Base-by-base conservation (phyloP, 352 stramenopile genomes). In the Pythium aquatile region DNA sequence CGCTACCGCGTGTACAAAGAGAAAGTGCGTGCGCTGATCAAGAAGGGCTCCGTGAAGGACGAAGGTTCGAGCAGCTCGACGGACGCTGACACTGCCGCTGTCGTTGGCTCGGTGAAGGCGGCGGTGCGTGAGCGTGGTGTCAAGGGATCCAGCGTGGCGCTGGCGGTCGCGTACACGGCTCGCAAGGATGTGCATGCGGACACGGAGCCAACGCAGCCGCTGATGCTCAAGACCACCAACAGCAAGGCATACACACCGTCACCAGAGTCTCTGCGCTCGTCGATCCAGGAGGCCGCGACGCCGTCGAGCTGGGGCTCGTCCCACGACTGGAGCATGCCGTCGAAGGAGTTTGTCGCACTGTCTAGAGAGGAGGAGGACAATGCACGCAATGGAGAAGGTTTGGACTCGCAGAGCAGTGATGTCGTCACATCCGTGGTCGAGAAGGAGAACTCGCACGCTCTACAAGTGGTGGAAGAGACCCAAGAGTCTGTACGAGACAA, bases 1-100 rank as follows among this genome's bases (percentile, higher is more conserved):
- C 81, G 80, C 42, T 93, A 93, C 69, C 80, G 83, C 48, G 78
- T 81, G 52, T 89, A 90, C 72, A 79, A 88, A 57, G 70, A 85
- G 11, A 88, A 89, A 60, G 74, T 87, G 62, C 78, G 81, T 32
- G 32, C 70, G 40, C 63, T 90, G 26, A 69, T 93, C 30, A 86
- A 83, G 58, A 88, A 87, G 48, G 66, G 69, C n/a, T 66, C 81
- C 20, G 65, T 58, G 14, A 71, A 80, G 49, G 70, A 79, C 55
- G 68, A 77, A 40, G 54, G 48, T 11, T 24, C 55, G 7, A 46
- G 40, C 17, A 29, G 17, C 39, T 28, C 68, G 37, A 47, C 67
- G 52, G 64, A 73, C 47, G 58, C 57, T 6, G 68, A 49, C 5
- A 39, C 66, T 29, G 74, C 73, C 6, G 64, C 56, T 5, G 56